Base-by-base conservation (phyloP, 2,329 filamentous ascomycete species). In the Lecanosticta acicola region DNA sequence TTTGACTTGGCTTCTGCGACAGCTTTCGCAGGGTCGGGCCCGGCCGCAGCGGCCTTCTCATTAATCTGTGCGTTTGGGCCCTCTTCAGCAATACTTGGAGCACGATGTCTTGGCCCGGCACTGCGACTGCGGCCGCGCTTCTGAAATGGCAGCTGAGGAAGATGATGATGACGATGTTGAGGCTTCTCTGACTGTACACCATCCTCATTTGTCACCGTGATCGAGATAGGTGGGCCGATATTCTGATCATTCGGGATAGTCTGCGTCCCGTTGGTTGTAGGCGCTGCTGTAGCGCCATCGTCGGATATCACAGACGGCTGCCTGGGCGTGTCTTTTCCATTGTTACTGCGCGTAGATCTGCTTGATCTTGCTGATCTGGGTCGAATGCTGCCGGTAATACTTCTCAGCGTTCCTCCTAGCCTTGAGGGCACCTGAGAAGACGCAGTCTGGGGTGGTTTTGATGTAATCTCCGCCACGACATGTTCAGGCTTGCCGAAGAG, bases 151-250 rank as follows among this genome's bases (percentile, higher is more conserved):
- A 68, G 57, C 49, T 60, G 66, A 54, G 66, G 65, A 4, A 61
- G 51, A 19, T 67, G 46, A 20, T 67, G 46, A 57, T 66, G 64
- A 11, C 59, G 53, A 17, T 67, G 51, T 47, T 65, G 67, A 41
- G 62, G 57, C 55, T 66, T 56, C 58, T 67, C 49, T 4, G 57
- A 45, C 50, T 61, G 20, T 47, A 60, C 50, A 16, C 70, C 59
- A 44, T 76, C 68, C 45, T 87, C 85, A 47, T 80, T 78, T 0
- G 83, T 93, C 19, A 94, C 77, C 46, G 93, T 85, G 50, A 94
- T 90, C 1, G 81, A 76, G 1, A 88, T 87, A 24, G 83, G 75
- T 3, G 63, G 53, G 18, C 64, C 66, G 19, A 46, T 35, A 17
- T 36, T 43, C 35, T 57, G 50, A 13, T 50, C 51, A 32, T 49